Evolutionary conservation across 2,329 filamentous ascomycete species (phyloP).

Genomic region (Colletotrichum tropicale): DNA sequence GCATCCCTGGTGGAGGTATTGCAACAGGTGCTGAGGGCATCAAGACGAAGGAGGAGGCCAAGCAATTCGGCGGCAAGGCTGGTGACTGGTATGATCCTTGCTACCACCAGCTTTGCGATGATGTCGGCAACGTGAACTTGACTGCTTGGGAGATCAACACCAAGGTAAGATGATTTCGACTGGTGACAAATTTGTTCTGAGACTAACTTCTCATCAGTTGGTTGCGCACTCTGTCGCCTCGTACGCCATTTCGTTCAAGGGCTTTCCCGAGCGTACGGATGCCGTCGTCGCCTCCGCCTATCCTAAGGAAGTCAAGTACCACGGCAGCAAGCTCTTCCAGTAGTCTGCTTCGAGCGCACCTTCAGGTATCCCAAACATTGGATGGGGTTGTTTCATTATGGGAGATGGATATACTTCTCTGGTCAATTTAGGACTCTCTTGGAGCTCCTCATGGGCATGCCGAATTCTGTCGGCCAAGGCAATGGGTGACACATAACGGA

Average conservation of each 20-base stretch:
- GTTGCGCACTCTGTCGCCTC: constrained; percentile 77
- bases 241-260: constrained; percentile 68
- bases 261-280: constrained; percentile 61
- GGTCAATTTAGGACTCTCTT: not conserved
- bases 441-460: not conserved
- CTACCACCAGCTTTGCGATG: constrained; percentile 68
- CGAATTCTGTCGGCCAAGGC: not conserved
- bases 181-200: not conserved
- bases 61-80: constrained; percentile 73
- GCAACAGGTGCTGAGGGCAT: constrained; percentile 79
- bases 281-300: constrained; percentile 32
- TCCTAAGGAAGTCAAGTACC: constrained; percentile 49
- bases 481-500: not conserved
- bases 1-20: constrained; percentile 77
- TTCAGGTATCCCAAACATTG: constrained; percentile 33
- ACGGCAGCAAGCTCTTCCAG: constrained; percentile 48
- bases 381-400: not conserved
- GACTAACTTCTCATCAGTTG: constrained; percentile 43
- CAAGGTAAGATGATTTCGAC: constrained; percentile 46
- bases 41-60: constrained; percentile 71
- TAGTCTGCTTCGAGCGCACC: not conserved
- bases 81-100: constrained; percentile 64
- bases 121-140: constrained; percentile 60
- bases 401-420: not conserved
- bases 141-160: constrained; percentile 67